Conservation (phyloP, 768 basidiomycete species). For the Russula ochroleuca region DNA sequence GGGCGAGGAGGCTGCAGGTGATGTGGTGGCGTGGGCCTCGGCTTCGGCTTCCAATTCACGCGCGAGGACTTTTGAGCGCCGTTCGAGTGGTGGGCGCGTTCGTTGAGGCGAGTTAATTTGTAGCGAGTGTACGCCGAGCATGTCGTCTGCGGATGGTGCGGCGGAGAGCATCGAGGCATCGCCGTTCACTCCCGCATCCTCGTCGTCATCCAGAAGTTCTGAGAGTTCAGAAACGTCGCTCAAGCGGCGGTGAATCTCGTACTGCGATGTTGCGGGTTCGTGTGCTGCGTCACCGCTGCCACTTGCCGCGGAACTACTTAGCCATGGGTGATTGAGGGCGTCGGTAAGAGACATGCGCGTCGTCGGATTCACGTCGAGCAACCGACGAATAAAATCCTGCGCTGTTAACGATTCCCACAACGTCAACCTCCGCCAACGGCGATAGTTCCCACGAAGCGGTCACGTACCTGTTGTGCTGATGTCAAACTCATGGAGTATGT, state of each 20-base stretch:
- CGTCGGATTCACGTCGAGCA: slow-evolving; percentile 62
- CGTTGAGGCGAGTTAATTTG: slow-evolving; percentile 11
- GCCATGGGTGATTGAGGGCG: slow-evolving; percentile 77
- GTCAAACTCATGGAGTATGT: neutral
- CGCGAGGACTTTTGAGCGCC: slow-evolving; percentile 25
- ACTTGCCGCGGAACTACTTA: slow-evolving; percentile 33
- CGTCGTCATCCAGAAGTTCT: slow-evolving; percentile 3
- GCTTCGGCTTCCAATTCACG: slow-evolving; percentile 19
- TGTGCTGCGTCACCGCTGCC: neutral
- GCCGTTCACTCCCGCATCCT: neutral
- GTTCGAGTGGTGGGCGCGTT: slow-evolving; percentile 16
- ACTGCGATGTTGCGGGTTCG: neutral
- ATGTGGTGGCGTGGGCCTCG: neutral
- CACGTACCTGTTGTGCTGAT: slow-evolving; percentile 46
- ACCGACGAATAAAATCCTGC: slow-evolving; percentile 56
- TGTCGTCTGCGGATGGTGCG: slow-evolving; percentile 6
- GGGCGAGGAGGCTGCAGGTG: neutral
- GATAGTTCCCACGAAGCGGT: neutral
- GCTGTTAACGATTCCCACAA: slow-evolving; percentile 38
- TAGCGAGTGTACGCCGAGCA: slow-evolving; percentile 17
- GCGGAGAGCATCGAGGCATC: slow-evolving; percentile 25
- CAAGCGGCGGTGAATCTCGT: neutral
- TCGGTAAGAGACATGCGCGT: slow-evolving; percentile 66
- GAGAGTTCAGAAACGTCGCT: slow-evolving; percentile 21
- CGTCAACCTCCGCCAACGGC: neutral